These are phyloP conservation scores for Salvia splendens DNA, from an alignment of 257 asterid genomes.

Conservation along the genomic window DNA sequence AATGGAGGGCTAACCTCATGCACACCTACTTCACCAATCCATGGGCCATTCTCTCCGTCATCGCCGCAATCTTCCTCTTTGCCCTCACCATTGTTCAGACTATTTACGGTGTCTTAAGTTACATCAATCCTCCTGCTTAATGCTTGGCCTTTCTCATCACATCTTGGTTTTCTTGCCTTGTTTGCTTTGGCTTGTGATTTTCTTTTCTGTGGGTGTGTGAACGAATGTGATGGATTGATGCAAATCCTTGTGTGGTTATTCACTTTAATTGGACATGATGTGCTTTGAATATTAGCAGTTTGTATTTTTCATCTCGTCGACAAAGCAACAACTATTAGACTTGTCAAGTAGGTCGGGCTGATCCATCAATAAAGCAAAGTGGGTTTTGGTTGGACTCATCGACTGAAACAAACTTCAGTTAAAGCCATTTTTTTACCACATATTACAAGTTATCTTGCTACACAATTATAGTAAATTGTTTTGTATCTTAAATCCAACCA, in stretches of 20 bases:
- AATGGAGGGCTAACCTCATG: slow-evolving; percentile 51
- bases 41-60: slow-evolving; percentile 40
- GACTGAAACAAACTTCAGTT: too few species aligned
- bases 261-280: neutral
- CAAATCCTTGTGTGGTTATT: neutral
- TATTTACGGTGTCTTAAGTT: slow-evolving; percentile 33
- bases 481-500: too few species aligned
- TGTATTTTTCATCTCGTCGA: neutral
- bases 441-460: too few species aligned
- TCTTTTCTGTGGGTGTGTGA: too few species aligned
- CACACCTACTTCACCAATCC: slow-evolving; percentile 61
- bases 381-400: too few species aligned
- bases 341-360: too few species aligned
- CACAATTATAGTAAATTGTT: too few species aligned
- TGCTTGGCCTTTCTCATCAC: too few species aligned
- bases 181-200: too few species aligned
- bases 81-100: slow-evolving; percentile 57
- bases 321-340: neutral
- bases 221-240: neutral
- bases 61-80: slow-evolving; percentile 58
- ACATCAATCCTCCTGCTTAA: slow-evolving; percentile 27
- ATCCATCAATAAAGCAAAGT: too few species aligned
- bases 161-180: too few species aligned
- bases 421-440: too few species aligned
- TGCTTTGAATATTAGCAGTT: neutral